phyloP scores from a whole-genome alignment of 306 rosid genomes.

The Acacia acuminata region DNA sequence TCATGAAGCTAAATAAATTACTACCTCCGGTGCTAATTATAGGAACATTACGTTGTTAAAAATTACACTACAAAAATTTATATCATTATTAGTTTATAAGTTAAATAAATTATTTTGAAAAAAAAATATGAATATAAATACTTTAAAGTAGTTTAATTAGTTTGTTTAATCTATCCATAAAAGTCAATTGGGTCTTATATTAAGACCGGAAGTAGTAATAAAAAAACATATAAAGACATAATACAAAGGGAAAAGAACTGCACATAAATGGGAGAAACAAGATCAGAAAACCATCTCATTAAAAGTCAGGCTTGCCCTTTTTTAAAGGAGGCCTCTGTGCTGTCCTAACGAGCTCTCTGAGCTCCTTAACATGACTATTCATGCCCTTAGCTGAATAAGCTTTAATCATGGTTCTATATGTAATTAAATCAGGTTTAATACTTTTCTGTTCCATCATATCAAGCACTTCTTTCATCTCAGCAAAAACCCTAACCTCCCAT shows the following conservation, averaged over 20 bases:
- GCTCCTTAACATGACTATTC: constrained; percentile 67
- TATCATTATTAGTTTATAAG: too few species aligned
- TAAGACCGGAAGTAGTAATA: too few species aligned
- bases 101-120: too few species aligned
- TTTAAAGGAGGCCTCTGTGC: constrained; percentile 42
- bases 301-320: constrained; percentile 71
- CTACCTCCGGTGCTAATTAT: too few species aligned
- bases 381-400: constrained; percentile 77
- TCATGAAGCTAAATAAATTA: too few species aligned
- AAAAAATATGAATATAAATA: too few species aligned
- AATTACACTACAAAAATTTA: too few species aligned
- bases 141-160: too few species aligned
- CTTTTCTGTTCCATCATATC: constrained; percentile 75
- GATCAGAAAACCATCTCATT: constrained; percentile 25
- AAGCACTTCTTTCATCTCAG: constrained; percentile 78
- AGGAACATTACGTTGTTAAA: too few species aligned
- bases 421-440: constrained; percentile 78
- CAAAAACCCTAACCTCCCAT: constrained; percentile 69
- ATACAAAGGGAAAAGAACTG: background rate
- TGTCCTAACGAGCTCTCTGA: constrained; percentile 52
- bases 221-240: background rate
- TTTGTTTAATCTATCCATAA: too few species aligned
- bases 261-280: background rate
- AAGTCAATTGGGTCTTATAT: too few species aligned
- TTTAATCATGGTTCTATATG: constrained; percentile 89